Base-by-base conservation (phyloP, 192 early-diverging fungal genomes). In the Podila verticillata region DNA sequence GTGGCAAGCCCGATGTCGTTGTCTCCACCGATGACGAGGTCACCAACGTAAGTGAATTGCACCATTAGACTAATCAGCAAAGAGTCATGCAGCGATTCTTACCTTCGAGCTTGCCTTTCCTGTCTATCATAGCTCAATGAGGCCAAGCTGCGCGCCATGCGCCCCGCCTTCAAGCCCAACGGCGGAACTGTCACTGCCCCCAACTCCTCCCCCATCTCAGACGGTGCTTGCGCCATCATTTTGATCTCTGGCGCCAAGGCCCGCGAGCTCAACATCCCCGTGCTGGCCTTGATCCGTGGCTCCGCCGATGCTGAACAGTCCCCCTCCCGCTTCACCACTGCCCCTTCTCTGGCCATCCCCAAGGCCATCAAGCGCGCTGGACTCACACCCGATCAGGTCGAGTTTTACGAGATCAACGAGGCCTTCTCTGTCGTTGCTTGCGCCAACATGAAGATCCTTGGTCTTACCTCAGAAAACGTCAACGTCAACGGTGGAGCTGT, bases 401-500 rank as follows among this genome's bases (percentile, higher is more conserved):
- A 94, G 57, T 94, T 88, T 65, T 89, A 90, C 61, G 94, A 95
- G 85, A 85, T 95, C 72, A 95, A 95, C 82, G 94, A 95, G 77
- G 94, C 94, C 20, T 95, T 95, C 74, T 91, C 93, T 13, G 92
- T 93, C 0, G 94, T 94, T 15, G 91, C 91, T 8, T 87, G 95
- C 28, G 95, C 96, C 58, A 97, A 97, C 84, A 87, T 87, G 68
- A 92, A 94, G 80, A 88, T 96, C 19, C 79, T 98, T 39, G 88
- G 84, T 28, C 81, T 98, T 57, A 83, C 78, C 35, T 74, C 81
- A 9, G 91, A 91, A n/a, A 94, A 95, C 57, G 89, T 98, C 62
- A 99, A 99, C 71, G 88, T 94, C n/a, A 90, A 92, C 82, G 98
- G 98, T 66, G 98, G 98, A 59, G 97, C 98, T 31, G 96, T 98